Evolutionary conservation across 192 early-diverging fungal genomes (phyloP), one percentile per base, ranked within the genome.

Genomic region (Gaertneriomyces semiglobifer): DNA sequence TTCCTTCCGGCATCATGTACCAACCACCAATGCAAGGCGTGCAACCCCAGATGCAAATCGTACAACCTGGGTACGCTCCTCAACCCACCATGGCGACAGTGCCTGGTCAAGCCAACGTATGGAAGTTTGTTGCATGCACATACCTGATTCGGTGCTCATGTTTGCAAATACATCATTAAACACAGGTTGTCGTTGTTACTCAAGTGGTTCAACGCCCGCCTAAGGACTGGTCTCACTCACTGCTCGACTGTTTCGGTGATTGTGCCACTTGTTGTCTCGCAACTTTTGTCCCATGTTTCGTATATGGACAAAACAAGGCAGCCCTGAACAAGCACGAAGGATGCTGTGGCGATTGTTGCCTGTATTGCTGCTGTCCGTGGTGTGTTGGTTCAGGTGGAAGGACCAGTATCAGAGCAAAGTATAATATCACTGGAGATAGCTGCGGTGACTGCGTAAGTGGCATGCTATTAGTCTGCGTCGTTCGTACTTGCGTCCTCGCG

Each of bases 211-310:
- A 71, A 52, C 69, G 69, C 43, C 69, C 69, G 6, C 70, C 70
- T 9, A 65, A 67, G 19, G 69, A 76, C 52, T 73, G 71, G 71
- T 52, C 71, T 9, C 14, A 51, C 54, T 60, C 64, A 11, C 69
- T 76, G 9, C 68, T 76, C 46, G 63, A 58, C 39, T 76, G 74
- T 45, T 76, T 71, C 50, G 64, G 53, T 20, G 74, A 76, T 51
- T 16, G 46, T 46, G 65, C 52, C 40, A 68, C 63, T 9, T 76
- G 74, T 58, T 71, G 59, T 64, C 41, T 53, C 38, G 63, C 68
- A 38, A 18, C 9, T 18, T 68, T 18, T 38, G 46, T 50, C 58
- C 69, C 69, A 14, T 71, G 69, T 53, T 63, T 33, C 40, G 63
- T 55, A 18, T 76, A 71, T 38, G 74, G 61, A 20, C 39, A 64